phyloP scores from a whole-genome alignment of 202 grass and related monocot genomes.

The Musa balbisiana region DNA sequence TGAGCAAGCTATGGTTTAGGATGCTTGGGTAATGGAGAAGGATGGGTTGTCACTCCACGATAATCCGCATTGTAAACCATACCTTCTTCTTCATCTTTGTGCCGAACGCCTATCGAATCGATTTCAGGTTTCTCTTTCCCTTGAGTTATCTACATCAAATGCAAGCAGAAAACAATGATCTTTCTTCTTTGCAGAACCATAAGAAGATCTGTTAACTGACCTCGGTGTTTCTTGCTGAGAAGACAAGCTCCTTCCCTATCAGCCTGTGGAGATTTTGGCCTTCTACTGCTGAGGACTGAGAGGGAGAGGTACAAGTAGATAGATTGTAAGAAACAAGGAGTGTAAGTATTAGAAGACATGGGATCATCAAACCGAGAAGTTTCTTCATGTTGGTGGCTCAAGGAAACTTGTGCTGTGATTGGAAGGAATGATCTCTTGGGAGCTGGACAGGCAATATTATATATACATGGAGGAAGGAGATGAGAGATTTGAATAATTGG shows the following conservation, averaged over 20 bases:
- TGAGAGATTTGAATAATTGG: conserved; percentile 2
- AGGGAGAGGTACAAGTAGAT: background rate
- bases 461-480: background rate
- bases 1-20: background rate
- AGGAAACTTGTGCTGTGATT: background rate
- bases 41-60: conserved; percentile 8
- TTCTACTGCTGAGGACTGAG: background rate
- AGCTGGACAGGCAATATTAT: background rate
- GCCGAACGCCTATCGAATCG: background rate
- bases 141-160: background rate
- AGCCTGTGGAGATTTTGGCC: background rate
- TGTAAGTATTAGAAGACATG: background rate
- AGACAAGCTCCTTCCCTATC: no score
- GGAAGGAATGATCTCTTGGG: background rate
- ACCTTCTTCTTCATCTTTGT: background rate
- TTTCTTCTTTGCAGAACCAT: background rate
- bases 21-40: conserved; percentile 16
- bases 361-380: background rate
- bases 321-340: background rate
- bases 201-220: background rate
- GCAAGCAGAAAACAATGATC: background rate
- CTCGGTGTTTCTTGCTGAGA: background rate
- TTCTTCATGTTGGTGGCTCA: conserved; percentile 2
- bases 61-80: conserved; percentile 8
- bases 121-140: background rate